A percentile compares a stretch with the other conserved stretches of the same genome.
Evolutionary conservation across 1,139 yeast genomes (phyloP).

Genomic region (Saccharomycopsis hybrid): DNA sequence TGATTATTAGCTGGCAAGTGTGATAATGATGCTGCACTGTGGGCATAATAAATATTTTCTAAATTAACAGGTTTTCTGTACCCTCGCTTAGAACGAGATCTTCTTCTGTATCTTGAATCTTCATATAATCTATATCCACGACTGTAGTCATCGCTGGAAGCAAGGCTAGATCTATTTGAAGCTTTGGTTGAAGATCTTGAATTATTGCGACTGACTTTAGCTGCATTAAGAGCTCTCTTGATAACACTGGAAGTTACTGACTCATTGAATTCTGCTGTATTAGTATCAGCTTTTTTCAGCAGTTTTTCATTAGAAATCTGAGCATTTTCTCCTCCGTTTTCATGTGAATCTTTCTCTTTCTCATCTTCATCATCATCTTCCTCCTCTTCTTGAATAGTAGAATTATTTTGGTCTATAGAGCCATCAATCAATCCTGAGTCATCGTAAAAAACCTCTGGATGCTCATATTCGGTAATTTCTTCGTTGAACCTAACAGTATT

Average conservation of each 20-base stretch:
- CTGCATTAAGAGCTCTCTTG: neutral
- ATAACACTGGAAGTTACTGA: conserved; percentile 1
- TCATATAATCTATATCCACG: neutral
- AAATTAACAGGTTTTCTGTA: too few species aligned
- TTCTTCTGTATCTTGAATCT: neutral
- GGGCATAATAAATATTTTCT: too few species aligned
- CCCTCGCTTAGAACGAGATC: neutral
- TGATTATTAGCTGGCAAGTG: too few species aligned
- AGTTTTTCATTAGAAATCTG: neutral
- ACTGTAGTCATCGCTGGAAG: neutral
- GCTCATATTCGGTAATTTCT: conserved; percentile 18
- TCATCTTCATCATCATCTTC: neutral
- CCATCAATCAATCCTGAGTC: conserved; percentile 1
- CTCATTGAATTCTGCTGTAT: neutral
- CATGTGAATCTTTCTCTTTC: neutral
- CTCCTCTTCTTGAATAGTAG: neutral
- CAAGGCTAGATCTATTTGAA: neutral
- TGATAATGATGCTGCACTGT: too few species aligned
- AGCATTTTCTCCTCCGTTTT: neutral
- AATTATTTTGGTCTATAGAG: too few species aligned
- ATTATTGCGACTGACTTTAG: neutral
- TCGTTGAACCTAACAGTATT: conserved; percentile 19
- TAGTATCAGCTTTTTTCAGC: neutral
- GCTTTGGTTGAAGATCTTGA: conserved; percentile 1
- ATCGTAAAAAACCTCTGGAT: conserved; percentile 6